Base-by-base conservation (phyloP, 108 stramenopile species). In the Pseudonitzschia multiseries region DNA sequence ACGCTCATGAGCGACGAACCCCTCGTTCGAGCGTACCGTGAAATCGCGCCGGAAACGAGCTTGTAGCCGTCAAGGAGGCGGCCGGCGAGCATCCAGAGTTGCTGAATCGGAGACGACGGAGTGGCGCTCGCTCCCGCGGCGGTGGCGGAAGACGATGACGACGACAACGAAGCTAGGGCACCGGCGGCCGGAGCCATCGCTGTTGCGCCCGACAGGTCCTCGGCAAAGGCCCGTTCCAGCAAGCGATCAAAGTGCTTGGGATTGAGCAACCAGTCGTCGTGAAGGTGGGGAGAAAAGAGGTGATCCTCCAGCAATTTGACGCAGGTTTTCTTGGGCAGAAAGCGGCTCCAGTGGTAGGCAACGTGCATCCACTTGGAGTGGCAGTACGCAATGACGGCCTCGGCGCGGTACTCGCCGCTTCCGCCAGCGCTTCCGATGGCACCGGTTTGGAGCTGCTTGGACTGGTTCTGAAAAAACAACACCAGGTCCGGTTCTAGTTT, bases 51-150 rank as follows among this genome's bases (percentile, higher is more conserved):
- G 0, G 73, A 76, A 2, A 84, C 76, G n/a, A 71, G 68, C 31
- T 73, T 66, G 50, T 80, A 77, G 17, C 83, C 83, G 10, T 60
- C 69, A 10, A 74, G 32, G 21, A 80, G 33, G 29, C 83, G 43
- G 28, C 81, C 78, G 13, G 78, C 67, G 60, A 81, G 44, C 71
- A 77, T 73, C 84, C 84, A 85, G n/a, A 85, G 42, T 52, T 79
- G 68, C 67, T 69, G 68, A 64, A 81, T 75, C 57, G 72, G 21
- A 2, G 77, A 56, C 21, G 74, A 40, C 28, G n/a, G 20, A 9
- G 44, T 18, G 21, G 56, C 24, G 63, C 51, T n/a, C n/a, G n/a
- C n/a, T n/a, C n/a, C n/a, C n/a, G n/a, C 50, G 22, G 27, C 48
- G 2, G 24, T 15, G n/a, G 48, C 44, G 13, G 46, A n/a, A n/a